Base-by-base conservation (phyloP, 2,329 filamentous ascomycete species). In the Pleurostoma richardsiae region DNA sequence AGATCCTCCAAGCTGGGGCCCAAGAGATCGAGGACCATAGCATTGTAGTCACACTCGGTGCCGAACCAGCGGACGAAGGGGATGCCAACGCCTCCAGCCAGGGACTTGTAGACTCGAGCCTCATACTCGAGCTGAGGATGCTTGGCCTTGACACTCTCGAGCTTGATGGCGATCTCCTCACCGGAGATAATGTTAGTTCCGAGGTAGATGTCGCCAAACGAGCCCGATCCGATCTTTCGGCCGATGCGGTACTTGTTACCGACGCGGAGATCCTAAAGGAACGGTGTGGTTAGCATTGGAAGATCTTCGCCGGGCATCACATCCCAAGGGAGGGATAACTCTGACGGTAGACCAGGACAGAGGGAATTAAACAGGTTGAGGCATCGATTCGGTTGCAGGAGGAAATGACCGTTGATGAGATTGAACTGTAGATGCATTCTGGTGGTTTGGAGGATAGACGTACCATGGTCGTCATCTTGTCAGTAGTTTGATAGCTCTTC, bases 161-260 rank as follows among this genome's bases (percentile, higher is more conserved):
- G 89, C 79, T 99, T 99, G 78, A 99, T 99, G 67, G 94, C 94
- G 61, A 99, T 97, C 73, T 99, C 94, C 71, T 99, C 94, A 53
- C 94, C 94, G 4, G 94, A 97, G 71, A 97, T 97, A 74, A 99
- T 97, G 78, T 99, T 97, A 69, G 94, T 99, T 61, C 94, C 94
- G 46, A 97, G 84, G 73, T 97, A 99, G 67, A 99, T 97, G 62
- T 97, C 94, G 75, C 94, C 94, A 69, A 99, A 99, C 64, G 86
- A 91, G 58, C 94, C 94, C 59, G 90, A 96, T 60, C 94, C 94
- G 64, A 99, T 99, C 82, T 99, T 99, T 62, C 94, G 90, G 69
- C 94, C 94, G 71, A 99, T 97, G 62, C 94, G 90, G 83, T 99
- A 99, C 68, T 99, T 97, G 72, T 97, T 97, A 72, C 94, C 94